Evolutionary conservation across 768 basidiomycete genomes (phyloP), one percentile per base, ranked within the genome.

Genomic region (Lactifluus piperatus): DNA sequence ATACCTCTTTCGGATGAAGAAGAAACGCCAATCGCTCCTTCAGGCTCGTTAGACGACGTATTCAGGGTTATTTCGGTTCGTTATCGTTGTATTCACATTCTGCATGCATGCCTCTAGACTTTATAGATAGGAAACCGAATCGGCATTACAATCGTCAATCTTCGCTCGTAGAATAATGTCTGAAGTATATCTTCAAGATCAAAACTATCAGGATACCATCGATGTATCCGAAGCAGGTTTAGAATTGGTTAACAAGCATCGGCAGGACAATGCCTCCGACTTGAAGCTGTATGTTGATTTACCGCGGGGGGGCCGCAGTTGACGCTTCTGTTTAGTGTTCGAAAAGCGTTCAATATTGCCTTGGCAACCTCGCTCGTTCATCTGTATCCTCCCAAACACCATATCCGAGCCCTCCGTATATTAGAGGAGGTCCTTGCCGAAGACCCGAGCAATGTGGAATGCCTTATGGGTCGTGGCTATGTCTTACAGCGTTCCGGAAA

Each of bases 321-420:
- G 43, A 56, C 32, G 37, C 36, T 52, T 26, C 32, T 54, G n/a
- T 56, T 46, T 54, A 94, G 91, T 51, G 79, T 79, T 13, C 77
- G 77, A 47, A 79, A 81, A 49, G 83, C 83, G 3, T 81, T 97
- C 68, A 84, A 92, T 58, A 77, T 84, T 11, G 76, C 77, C 5
- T 77, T 95, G 13, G 86, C 84, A 2, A 85, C 83, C 0, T 83
- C 90, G 5, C 77, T 97, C 16, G 88, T 92, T 4, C 87, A 97
- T 67, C 77, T 88, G 50, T 91, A 82, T 70, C 84, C 94, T 29
- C 95, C 95, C 0, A 94, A 94, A 66, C 87, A 97, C 65, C 95
- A 98, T 68, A 65, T 74, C 11, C 83, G 86, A 52, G 95, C 97
- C 1, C 73, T 86, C 26, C 74, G 78, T 18, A 77, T 97, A 10